Conservation (phyloP, 202 grass and related monocot genomes). For the Dendrocalamus latiflorus region DNA sequence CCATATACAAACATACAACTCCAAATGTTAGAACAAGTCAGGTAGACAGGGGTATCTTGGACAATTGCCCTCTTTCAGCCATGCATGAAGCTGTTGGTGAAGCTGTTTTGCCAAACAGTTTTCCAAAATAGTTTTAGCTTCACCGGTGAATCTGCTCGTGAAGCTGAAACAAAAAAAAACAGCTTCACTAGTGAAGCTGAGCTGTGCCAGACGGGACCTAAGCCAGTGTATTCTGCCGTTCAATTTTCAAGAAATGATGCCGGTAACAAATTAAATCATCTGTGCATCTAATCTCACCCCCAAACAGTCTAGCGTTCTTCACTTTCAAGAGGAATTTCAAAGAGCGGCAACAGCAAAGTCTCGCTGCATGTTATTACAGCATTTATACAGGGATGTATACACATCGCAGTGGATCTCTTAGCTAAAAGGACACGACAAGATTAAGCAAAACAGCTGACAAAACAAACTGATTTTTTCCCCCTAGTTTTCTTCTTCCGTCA, state of each 20-base stretch:
- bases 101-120: too few species aligned
- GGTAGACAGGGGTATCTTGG: too few species aligned
- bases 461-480: not conserved
- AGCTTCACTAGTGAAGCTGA: too few species aligned
- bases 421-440: not conserved
- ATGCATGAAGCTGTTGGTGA: too few species aligned
- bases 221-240: not conserved
- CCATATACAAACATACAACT: too few species aligned
- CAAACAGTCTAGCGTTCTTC: not conserved
- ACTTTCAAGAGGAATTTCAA: not conserved
- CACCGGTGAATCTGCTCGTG: too few species aligned
- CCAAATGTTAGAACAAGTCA: too few species aligned
- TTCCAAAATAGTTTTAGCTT: too few species aligned
- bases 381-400: constrained; percentile 1
- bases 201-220: too few species aligned
- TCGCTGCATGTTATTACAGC: constrained; percentile 21
- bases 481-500: not conserved
- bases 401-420: not conserved
- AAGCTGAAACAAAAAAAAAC: too few species aligned
- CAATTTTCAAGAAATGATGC: not conserved
- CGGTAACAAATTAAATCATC: not conserved
- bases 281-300: too few species aligned
- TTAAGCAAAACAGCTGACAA: not conserved
- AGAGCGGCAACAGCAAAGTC: not conserved
- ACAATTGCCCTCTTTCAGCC: too few species aligned